Conservation (phyloP, 176 grass and related monocot species). For the Hsuehochloa calcarea region DNA sequence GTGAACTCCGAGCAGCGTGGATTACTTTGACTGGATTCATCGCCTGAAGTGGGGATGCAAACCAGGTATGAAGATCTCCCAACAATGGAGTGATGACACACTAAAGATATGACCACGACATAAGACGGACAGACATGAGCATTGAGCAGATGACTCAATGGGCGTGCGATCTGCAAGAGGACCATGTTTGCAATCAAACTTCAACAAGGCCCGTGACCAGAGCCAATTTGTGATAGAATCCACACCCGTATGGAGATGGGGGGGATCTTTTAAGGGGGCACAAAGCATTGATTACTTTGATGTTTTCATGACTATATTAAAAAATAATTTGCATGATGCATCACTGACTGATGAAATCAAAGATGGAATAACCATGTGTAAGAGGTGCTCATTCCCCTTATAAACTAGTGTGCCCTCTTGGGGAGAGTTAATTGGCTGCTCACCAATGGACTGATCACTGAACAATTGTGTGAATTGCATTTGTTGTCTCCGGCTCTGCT, state of each 20-base stretch:
- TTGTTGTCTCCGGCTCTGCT: conserved; percentile 16
- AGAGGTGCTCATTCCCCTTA: not conserved
- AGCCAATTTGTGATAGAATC: not conserved
- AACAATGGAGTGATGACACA: not conserved
- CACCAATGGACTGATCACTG: conserved; percentile 54
- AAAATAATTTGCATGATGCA: not conserved
- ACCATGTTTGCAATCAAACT: not conserved
- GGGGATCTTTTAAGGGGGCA: too few species aligned
- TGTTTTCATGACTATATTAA: not conserved
- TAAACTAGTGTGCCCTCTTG: not conserved
- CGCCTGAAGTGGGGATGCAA: not conserved
- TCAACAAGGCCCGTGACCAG: not conserved
- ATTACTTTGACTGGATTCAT: not conserved
- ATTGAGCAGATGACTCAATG: not conserved
- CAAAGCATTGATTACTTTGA: not conserved
- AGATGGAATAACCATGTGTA: not conserved
- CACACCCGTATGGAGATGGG: not conserved
- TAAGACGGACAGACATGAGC: not conserved
- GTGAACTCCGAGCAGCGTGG: not conserved
- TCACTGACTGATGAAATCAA: not conserved
- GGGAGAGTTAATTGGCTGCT: not conserved
- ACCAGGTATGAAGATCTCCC: not conserved
- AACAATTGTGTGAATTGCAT: conserved; percentile 59
- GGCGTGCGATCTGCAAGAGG: not conserved
- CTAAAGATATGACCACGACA: not conserved